phyloP scores from a whole-genome alignment of 2,329 filamentous ascomycete genomes.

The Calcarisporium arbuscula region DNA sequence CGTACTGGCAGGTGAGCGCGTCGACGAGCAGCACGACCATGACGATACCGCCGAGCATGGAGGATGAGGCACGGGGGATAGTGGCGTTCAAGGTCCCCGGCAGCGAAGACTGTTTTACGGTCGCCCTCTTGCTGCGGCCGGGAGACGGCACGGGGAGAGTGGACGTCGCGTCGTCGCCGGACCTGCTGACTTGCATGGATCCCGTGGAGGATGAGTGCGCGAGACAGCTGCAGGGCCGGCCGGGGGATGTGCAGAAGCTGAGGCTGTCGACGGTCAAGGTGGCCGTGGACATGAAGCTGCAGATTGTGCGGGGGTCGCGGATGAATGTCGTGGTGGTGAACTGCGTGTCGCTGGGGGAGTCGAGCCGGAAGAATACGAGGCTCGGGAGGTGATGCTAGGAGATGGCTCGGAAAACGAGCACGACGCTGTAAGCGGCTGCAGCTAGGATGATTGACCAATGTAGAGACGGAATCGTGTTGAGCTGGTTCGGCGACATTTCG shows the following conservation, averaged over 20 bases:
- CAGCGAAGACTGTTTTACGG: background rate
- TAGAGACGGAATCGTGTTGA: background rate
- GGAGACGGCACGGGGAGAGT: background rate
- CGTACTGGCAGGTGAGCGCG: conserved; percentile 5
- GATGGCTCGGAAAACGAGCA: background rate
- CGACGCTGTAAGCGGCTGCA: background rate
- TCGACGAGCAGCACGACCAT: conserved; percentile 7
- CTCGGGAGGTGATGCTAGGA: background rate
- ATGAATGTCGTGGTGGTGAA: background rate
- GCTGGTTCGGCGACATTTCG: background rate
- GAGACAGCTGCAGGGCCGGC: background rate
- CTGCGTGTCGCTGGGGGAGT: no score
- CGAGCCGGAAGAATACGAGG: background rate
- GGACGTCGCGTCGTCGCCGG: background rate
- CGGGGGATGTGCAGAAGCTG: background rate
- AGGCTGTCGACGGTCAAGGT: background rate
- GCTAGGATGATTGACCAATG: background rate
- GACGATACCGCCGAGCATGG: background rate
- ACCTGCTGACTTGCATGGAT: background rate
- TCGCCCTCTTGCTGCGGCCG: background rate
- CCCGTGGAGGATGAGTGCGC: background rate
- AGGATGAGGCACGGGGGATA: background rate
- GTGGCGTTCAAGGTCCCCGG: conserved; percentile 1
- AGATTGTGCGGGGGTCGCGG: background rate
- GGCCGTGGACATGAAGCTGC: background rate